A percentile compares a stretch with the other conserved stretches of the same genome.
phyloP scores from a whole-genome alignment of 148 eudicot species.

The Nyssa sinensis region DNA sequence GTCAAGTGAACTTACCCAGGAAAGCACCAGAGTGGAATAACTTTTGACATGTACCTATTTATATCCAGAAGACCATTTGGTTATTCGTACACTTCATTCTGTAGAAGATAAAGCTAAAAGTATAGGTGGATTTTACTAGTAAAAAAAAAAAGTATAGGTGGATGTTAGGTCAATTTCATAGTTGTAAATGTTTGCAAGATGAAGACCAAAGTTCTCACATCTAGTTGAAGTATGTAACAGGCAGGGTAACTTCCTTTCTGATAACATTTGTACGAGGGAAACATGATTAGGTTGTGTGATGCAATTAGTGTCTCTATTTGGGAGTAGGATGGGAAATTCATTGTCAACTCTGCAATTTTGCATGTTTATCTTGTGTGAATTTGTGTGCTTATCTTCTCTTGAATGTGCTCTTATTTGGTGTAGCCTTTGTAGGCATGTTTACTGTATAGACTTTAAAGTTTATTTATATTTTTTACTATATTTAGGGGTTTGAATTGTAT shows the following conservation, averaged over 20 bases:
- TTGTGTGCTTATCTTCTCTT: not conserved
- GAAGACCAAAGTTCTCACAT: not conserved
- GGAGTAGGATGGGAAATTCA: constrained; percentile 7
- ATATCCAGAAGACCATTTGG: not conserved
- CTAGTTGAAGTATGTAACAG: not conserved
- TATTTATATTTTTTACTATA: not conserved
- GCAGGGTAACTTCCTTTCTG: not conserved
- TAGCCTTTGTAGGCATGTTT: not conserved
- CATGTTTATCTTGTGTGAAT: not conserved
- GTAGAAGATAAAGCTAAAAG: not conserved
- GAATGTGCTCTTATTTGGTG: not conserved
- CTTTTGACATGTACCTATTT: not conserved
- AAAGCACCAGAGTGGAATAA: too few species aligned
- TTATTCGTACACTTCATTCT: not conserved
- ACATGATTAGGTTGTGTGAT: not conserved
- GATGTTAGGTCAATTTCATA: not conserved
- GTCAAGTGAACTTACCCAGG: not conserved
- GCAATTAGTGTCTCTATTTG: not conserved
- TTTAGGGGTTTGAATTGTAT: not conserved
- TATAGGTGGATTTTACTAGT: not conserved
- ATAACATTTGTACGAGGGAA: not conserved
- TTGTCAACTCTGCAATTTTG: constrained; percentile 1
- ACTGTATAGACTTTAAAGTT: not conserved
- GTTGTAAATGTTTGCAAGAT: not conserved
- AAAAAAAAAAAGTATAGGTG: not conserved